phyloP scores from a whole-genome alignment of 306 rosid genomes.

The Inga laurina region DNA sequence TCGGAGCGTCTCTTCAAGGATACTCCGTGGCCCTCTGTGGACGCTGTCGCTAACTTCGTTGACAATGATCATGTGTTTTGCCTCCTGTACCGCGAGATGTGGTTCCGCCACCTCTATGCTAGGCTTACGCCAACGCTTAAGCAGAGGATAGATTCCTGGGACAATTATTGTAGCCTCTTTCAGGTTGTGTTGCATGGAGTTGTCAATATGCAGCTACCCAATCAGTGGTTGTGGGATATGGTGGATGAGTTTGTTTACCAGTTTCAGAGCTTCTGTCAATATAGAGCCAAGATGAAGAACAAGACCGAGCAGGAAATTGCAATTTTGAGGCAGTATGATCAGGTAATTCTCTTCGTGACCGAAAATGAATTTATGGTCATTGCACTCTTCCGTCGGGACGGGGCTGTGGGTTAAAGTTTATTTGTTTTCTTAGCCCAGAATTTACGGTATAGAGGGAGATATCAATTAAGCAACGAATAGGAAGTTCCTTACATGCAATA shows the following conservation, averaged over 20 bases:
- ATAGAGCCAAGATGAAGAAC: slow-evolving; percentile 91
- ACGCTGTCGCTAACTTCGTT: slow-evolving; percentile 79
- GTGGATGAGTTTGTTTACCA: slow-evolving; percentile 98
- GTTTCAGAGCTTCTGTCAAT: slow-evolving; percentile 98
- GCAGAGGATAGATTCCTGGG: slow-evolving; percentile 97
- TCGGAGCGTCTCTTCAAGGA: slow-evolving; percentile 94
- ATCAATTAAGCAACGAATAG: background rate
- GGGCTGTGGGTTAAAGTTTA: background rate
- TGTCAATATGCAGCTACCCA: slow-evolving; percentile 97
- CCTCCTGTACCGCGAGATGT: slow-evolving; percentile 95
- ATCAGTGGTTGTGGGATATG: slow-evolving; percentile 99
- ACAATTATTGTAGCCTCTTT: slow-evolving; percentile 85
- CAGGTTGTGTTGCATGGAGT: slow-evolving; percentile 98
- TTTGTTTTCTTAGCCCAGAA: background rate
- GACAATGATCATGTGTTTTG: slow-evolving; percentile 98
- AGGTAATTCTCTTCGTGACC: slow-evolving; percentile 42
- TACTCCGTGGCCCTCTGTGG: slow-evolving; percentile 96
- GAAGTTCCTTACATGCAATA: background rate
- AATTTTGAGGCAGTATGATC: slow-evolving; percentile 75
- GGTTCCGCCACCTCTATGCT: slow-evolving; percentile 97
- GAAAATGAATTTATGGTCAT: background rate
- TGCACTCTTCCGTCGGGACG: background rate
- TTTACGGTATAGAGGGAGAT: background rate
- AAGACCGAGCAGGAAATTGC: slow-evolving; percentile 85
- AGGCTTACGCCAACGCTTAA: slow-evolving; percentile 85